A percentile compares a stretch with the other conserved stretches of the same genome.
phyloP scores from a whole-genome alignment of 2,329 filamentous ascomycete species.

The Cytospora leucostoma region DNA sequence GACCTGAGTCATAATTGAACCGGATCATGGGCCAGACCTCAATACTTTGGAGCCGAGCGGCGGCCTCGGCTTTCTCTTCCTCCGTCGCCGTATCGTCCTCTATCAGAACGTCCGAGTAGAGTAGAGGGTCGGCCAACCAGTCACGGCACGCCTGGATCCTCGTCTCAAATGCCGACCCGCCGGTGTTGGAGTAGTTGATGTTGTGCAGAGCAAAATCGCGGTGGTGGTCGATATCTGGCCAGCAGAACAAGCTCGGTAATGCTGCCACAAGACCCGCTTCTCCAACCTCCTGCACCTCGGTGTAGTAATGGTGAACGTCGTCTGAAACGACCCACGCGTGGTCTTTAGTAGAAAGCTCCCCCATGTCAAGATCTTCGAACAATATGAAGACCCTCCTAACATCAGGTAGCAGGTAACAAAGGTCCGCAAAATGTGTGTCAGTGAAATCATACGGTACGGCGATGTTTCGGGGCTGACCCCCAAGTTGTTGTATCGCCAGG shows the following conservation, averaged over 20 bases:
- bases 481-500: conserved; percentile 10
- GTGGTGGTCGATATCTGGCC: conserved; percentile 39
- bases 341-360: background rate
- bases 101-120: background rate
- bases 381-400: conserved; percentile 11
- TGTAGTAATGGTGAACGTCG: conserved; percentile 33
- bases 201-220: conserved; percentile 34
- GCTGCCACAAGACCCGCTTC: conserved; percentile 33
- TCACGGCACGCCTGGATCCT: background rate
- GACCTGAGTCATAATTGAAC: conserved; percentile 32
- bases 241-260: conserved; percentile 35
- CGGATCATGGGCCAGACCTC: conserved; percentile 37
- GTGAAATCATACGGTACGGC: background rate
- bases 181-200: background rate
- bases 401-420: conserved; percentile 9
- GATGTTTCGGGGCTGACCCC: conserved; percentile 18
- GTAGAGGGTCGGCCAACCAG: background rate
- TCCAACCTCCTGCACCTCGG: conserved; percentile 33
- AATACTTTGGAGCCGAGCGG: conserved; percentile 18
- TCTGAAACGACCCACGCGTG: conserved; percentile 40
- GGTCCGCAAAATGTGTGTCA: conserved; percentile 10
- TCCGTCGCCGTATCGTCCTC: background rate
- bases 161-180: background rate
- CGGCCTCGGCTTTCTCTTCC: background rate
- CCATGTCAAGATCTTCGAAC: background rate